Conservation (phyloP, 345 rosid genomes). For the Aethionema arabicum region DNA sequence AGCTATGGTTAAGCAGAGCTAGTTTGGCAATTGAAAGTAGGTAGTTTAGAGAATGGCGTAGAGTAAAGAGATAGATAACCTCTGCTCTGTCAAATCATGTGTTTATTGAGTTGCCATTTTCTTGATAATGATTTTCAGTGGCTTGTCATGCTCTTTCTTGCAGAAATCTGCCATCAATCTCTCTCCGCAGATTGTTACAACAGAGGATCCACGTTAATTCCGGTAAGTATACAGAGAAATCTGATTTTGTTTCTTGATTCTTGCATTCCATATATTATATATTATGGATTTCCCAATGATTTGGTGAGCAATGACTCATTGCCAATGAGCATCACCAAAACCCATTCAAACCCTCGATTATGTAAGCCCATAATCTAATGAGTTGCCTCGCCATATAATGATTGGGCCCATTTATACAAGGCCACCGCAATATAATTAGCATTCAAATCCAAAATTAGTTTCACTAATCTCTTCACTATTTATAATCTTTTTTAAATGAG, state of each 20-base stretch:
- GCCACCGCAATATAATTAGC: background rate
- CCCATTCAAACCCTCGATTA: background rate
- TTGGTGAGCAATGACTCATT: too few species aligned
- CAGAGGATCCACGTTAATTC: conserved; percentile 60
- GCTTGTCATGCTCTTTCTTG: conserved; percentile 10
- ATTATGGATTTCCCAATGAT: too few species aligned
- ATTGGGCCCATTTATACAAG: conserved; percentile 12
- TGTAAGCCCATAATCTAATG: background rate
- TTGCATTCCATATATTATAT: too few species aligned
- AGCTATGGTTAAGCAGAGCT: background rate
- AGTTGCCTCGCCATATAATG: background rate
- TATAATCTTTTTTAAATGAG: background rate
- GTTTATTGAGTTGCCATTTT: too few species aligned
- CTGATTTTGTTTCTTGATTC: too few species aligned
- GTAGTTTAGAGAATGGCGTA: conserved; percentile 1
- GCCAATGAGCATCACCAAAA: background rate
- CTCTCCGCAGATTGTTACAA: conserved; percentile 71
- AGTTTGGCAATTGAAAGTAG: background rate
- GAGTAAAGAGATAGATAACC: too few species aligned
- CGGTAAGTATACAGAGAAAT: conserved; percentile 60
- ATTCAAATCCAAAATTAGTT: conserved; percentile 1
- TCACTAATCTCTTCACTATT: background rate
- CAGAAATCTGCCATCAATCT: conserved; percentile 57
- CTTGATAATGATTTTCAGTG: too few species aligned
- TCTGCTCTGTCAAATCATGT: too few species aligned